Evolutionary conservation across 73 alveolate species (phyloP).

Genomic region (Stentor coeruleus): DNA sequence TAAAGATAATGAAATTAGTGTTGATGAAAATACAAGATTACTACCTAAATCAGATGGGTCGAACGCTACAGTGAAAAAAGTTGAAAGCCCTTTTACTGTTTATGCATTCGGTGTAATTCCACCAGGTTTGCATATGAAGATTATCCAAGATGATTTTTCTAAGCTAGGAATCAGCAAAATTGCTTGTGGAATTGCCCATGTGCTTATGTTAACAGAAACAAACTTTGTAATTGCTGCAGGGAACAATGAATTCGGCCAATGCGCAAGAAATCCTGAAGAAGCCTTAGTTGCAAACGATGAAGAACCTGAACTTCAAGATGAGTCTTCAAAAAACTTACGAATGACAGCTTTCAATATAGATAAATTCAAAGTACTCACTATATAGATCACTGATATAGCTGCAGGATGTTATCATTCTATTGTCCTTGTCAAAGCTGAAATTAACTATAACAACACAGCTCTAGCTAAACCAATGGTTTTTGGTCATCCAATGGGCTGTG

Average conservation of each 20-base stretch:
- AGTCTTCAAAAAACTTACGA: background rate
- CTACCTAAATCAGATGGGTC: background rate
- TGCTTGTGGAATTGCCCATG: slow-evolving; percentile 21
- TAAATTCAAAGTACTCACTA: background rate
- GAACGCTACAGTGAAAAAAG: background rate
- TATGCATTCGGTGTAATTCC: background rate
- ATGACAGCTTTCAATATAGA: background rate
- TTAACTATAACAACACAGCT: background rate
- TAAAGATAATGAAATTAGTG: background rate
- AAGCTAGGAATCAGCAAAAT: slow-evolving; percentile 22
- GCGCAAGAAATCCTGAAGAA: slow-evolving; percentile 9
- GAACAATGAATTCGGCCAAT: background rate
- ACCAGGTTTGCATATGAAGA: background rate
- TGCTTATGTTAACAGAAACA: background rate
- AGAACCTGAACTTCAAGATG: background rate
- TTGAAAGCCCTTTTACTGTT: background rate
- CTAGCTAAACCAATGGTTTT: background rate
- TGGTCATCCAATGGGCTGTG: slow-evolving; percentile 25
- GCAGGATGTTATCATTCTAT: slow-evolving; percentile 19
- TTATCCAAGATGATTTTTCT: background rate
- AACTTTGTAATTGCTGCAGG: slow-evolving; percentile 12
- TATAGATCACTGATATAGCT: slow-evolving; percentile 2
- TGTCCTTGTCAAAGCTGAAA: background rate
- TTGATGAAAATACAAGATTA: background rate
- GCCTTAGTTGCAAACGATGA: background rate